Percentiles rank a stretch among this genome's conserved stretches.
These are phyloP conservation scores for Zea luxurians DNA, from an alignment of 176 grass and related monocot genomes.

Conservation along the genomic window DNA sequence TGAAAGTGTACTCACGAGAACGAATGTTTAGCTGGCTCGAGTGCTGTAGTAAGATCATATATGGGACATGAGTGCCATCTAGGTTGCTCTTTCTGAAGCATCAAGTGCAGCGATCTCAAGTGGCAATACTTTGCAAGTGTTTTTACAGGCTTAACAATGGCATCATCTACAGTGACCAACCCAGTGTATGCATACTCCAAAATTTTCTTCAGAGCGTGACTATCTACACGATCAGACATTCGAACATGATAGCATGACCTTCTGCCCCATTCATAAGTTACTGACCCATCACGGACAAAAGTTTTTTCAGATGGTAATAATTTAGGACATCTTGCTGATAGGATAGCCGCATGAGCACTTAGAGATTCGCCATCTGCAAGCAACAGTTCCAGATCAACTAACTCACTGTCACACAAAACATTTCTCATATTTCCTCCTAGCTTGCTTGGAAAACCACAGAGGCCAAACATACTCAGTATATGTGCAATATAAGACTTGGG, in stretches of 20 bases:
- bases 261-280: constrained; percentile 23
- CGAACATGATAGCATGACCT: constrained; percentile 45
- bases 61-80: constrained; percentile 51
- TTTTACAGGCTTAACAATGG: constrained; percentile 55
- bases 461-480: constrained; percentile 86
- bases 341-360: constrained; percentile 58
- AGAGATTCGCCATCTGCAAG: constrained; percentile 59
- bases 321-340: constrained; percentile 69
- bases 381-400: constrained; percentile 62
- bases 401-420: constrained; percentile 48
- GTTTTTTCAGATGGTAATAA: constrained; percentile 62
- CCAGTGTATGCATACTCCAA: constrained; percentile 81
- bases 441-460: constrained; percentile 60
- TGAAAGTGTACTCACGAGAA: constrained; percentile 64
- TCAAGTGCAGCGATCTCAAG: constrained; percentile 59
- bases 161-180: constrained; percentile 45
- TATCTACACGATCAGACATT: constrained; percentile 79
- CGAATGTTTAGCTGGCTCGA: constrained; percentile 44
- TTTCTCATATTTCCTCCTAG: constrained; percentile 61
- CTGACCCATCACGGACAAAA: constrained; percentile 29
- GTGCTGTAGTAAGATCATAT: constrained; percentile 52
- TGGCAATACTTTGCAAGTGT: constrained; percentile 67
- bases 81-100: constrained; percentile 75
- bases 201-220: constrained; percentile 58
- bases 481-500: constrained; percentile 62